phyloP scores from a whole-genome alignment of 176 grass and related monocot genomes.

The Aegilops tauschii region DNA sequence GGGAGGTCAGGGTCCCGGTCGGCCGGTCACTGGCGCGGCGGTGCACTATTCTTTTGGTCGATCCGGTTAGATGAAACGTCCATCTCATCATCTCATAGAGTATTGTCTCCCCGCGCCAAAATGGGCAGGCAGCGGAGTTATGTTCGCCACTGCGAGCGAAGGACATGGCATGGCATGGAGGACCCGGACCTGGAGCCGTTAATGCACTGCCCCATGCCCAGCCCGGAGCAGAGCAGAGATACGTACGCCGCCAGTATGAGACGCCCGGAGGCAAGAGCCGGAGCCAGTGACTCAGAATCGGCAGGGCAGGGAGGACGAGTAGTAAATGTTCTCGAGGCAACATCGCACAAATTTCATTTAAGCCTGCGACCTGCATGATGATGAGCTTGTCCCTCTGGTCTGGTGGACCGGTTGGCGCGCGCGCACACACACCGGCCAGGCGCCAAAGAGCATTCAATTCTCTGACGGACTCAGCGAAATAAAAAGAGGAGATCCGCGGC shows the following conservation, averaged over 20 bases:
- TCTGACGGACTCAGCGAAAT: neutral
- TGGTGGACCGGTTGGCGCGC: too few relatives aligned
- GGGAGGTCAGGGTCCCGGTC: neutral
- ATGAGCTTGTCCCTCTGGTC: slow-evolving; percentile 12
- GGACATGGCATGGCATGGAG: too few relatives aligned
- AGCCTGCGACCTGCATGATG: neutral
- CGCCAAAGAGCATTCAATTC: neutral
- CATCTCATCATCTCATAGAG: neutral
- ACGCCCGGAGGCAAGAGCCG: neutral
- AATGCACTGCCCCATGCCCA: neutral
- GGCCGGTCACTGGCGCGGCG: neutral
- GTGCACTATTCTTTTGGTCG: neutral
- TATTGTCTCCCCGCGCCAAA: neutral
- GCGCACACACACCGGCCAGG: neutral
- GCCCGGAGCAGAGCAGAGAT: too few relatives aligned
- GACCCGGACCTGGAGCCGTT: neutral
- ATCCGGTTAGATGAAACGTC: slow-evolving; percentile 38
- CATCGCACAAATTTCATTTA: slow-evolving; percentile 8
- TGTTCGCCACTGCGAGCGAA: slow-evolving; percentile 6
- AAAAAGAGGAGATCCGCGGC: neutral
- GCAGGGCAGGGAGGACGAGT: too few relatives aligned
- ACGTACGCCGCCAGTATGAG: too few relatives aligned
- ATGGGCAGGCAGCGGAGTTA: slow-evolving; percentile 18
- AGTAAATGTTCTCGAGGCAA: neutral
- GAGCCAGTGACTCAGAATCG: too few relatives aligned